A percentile compares a stretch with the other conserved stretches of the same genome.
These are phyloP conservation scores for Lithohypha guttulata DNA, from an alignment of 2,329 filamentous ascomycete genomes.

Conservation along the genomic window DNA sequence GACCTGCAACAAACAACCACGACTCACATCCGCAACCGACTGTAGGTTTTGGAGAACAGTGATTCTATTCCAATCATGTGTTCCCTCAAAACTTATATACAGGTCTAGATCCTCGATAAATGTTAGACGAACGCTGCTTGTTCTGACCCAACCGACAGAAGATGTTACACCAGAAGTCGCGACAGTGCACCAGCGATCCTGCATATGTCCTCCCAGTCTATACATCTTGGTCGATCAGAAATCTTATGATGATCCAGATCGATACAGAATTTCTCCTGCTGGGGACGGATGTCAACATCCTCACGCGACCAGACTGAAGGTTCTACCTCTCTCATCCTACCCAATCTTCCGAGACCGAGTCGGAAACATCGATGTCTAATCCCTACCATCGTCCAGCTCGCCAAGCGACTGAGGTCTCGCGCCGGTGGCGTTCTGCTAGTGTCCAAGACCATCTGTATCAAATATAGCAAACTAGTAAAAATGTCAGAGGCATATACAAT, in stretches of 20 bases:
- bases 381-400: background rate
- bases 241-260: background rate
- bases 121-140: no score
- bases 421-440: constrained; percentile 2
- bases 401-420: background rate
- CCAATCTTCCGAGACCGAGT: background rate
- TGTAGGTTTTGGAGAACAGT: no score
- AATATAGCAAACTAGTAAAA: constrained; percentile 23
- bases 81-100: no score
- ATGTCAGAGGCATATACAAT: constrained; percentile 28
- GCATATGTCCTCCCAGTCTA: no score
- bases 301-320: background rate
- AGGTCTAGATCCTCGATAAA: no score
- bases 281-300: background rate
- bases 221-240: no score
- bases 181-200: no score
- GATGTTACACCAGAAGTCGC: no score
- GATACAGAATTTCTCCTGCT: background rate
- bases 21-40: no score
- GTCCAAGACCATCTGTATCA: constrained; percentile 23
- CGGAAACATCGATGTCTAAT: background rate
- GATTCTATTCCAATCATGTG: no score
- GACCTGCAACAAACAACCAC: no score
- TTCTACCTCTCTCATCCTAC: background rate
- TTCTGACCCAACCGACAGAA: no score